Conservation (phyloP, 805 yeast genomes). For the Spencermartinsiella europaea region DNA sequence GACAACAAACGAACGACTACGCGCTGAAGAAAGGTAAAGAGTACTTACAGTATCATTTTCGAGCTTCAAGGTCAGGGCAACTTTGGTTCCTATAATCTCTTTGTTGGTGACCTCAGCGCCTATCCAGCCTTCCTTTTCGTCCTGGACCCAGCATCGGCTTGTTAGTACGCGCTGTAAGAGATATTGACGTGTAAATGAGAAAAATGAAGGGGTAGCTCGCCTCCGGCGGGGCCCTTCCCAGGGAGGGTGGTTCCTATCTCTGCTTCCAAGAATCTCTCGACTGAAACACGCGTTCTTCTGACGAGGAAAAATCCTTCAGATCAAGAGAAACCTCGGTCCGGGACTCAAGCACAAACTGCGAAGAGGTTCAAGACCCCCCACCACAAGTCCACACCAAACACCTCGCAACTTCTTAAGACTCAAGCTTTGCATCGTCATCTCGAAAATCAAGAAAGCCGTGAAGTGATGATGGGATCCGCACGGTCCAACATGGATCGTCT, state of each 20-base stretch:
- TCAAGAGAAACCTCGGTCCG: too few relatives aligned
- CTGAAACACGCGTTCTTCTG: background rate
- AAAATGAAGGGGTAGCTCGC: background rate
- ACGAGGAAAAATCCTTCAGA: too few relatives aligned
- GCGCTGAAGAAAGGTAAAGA: background rate
- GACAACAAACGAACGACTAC: background rate
- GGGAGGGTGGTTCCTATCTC: background rate
- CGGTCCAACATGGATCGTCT: too few relatives aligned
- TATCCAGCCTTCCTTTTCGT: constrained; percentile 66
- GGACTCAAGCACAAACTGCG: too few relatives aligned
- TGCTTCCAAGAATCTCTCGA: background rate
- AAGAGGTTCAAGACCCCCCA: too few relatives aligned
- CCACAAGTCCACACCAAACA: too few relatives aligned
- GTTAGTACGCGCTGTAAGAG: background rate
- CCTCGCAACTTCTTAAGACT: too few relatives aligned
- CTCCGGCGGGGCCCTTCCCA: background rate
- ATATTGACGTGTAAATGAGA: background rate
- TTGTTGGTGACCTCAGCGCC: constrained; percentile 56
- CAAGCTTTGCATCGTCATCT: too few relatives aligned
- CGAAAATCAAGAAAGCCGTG: too few relatives aligned
- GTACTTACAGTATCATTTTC: constrained; percentile 40
- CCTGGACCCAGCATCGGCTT: constrained; percentile 71
- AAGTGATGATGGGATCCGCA: too few relatives aligned
- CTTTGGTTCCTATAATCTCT: constrained; percentile 40
- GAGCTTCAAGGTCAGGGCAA: constrained; percentile 45